These are phyloP conservation scores for Immersiella caudata DNA, from an alignment of 495 filamentous ascomycete species.

Conservation along the genomic window DNA sequence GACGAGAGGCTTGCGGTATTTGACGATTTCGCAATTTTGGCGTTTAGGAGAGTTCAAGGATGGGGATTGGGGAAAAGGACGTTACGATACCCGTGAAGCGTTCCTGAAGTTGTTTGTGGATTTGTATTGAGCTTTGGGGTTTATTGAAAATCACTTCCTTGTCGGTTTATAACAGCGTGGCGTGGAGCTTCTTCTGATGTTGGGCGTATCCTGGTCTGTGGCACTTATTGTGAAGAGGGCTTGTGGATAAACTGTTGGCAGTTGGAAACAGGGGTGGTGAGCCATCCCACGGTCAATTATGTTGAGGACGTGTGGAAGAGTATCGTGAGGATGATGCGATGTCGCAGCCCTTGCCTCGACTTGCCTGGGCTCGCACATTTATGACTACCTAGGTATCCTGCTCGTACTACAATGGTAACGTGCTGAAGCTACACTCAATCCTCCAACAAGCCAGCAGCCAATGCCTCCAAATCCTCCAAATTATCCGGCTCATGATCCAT, in stretches of 20 bases:
- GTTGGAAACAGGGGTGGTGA: too few relatives aligned
- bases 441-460: conserved; percentile 81
- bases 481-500: conserved; percentile 72
- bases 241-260: neutral
- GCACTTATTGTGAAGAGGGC: neutral
- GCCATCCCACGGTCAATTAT: too few relatives aligned
- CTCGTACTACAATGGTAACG: too few relatives aligned
- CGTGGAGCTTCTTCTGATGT: neutral
- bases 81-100: conserved; percentile 1
- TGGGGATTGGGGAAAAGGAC: neutral
- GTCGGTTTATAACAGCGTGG: neutral
- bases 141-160: neutral
- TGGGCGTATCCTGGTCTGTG: neutral
- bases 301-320: too few relatives aligned
- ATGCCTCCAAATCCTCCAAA: conserved; percentile 83
- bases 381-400: too few relatives aligned
- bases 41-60: neutral
- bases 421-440: conserved; percentile 29
- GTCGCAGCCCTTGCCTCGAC: neutral
- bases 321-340: too few relatives aligned
- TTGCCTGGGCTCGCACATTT: neutral
- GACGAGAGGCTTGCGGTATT: neutral
- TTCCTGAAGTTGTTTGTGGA: neutral
- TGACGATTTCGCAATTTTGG: neutral
- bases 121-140: neutral